These are phyloP conservation scores for Penicillium sp. DNA, from an alignment of 2,329 filamentous ascomycete species.

Conservation along the genomic window DNA sequence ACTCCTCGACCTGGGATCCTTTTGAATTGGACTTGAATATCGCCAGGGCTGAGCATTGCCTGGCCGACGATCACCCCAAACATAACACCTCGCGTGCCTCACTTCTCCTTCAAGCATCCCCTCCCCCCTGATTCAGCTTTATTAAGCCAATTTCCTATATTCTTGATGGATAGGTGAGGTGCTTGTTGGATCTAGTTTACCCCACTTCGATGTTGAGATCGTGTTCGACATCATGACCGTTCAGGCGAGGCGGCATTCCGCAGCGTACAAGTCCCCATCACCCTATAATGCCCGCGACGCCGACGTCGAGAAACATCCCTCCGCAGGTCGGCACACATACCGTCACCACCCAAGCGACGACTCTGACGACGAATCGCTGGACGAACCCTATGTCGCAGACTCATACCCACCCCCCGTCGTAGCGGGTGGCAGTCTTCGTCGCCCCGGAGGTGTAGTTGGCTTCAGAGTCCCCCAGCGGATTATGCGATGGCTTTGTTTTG, in stretches of 20 bases:
- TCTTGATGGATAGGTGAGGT: slow-evolving; percentile 7
- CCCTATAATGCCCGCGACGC: slow-evolving; percentile 24
- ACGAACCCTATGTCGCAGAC: slow-evolving; percentile 29
- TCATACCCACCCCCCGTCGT: slow-evolving; percentile 51
- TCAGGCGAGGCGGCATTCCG: slow-evolving; percentile 33
- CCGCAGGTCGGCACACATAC: slow-evolving; percentile 18
- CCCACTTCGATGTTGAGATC: slow-evolving; percentile 24
- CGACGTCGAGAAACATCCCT: slow-evolving; percentile 38
- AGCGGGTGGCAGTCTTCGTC: slow-evolving; percentile 34
- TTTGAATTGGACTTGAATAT: background rate
- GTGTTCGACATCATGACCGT: slow-evolving; percentile 30
- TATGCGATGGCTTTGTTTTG: slow-evolving; percentile 75
- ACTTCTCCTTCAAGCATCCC: slow-evolving; percentile 1
- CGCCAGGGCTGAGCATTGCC: slow-evolving; percentile 13
- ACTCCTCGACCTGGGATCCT: background rate
- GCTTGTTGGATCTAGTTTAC: background rate
- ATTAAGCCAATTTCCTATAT: background rate
- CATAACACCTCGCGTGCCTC: slow-evolving; percentile 14
- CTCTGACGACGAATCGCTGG: slow-evolving; percentile 23
- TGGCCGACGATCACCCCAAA: slow-evolving; percentile 22
- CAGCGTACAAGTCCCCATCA: slow-evolving; percentile 27
- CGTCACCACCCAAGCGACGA: slow-evolving; percentile 26
- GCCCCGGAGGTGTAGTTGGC: slow-evolving; percentile 36
- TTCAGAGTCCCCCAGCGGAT: slow-evolving; percentile 72
- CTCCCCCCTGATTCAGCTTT: slow-evolving; percentile 3